Conservation (phyloP, 805 yeast genomes). For the Ogataea allantospora region DNA sequence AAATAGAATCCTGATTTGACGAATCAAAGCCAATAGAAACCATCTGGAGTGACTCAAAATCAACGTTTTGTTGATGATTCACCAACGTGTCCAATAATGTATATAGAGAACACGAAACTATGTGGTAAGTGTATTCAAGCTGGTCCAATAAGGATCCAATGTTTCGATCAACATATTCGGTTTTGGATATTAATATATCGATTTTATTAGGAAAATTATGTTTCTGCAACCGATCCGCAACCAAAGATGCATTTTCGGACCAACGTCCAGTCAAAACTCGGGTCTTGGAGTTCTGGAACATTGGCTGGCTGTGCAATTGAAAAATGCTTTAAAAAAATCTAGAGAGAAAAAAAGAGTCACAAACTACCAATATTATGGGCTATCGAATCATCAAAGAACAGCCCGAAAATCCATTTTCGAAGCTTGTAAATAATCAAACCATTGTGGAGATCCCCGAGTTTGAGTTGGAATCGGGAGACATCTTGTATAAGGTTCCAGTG, state of each 20-base stretch:
- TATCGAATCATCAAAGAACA: conserved; percentile 45
- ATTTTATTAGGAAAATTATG: conserved; percentile 32
- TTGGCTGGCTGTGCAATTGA: conserved; percentile 12
- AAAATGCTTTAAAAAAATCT: conserved; percentile 1
- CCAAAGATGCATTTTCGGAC: neutral
- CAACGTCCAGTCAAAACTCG: conserved; percentile 3
- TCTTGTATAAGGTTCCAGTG: conserved; percentile 71
- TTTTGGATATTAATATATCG: conserved; percentile 20
- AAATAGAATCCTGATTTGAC: conserved; percentile 33
- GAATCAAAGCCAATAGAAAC: conserved; percentile 20
- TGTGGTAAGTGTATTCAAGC: conserved; percentile 2
- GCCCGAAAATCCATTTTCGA: conserved; percentile 64
- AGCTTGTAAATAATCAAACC: conserved; percentile 72
- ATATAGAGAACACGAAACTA: conserved; percentile 10
- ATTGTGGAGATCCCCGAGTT: conserved; percentile 75
- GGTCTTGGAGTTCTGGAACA: conserved; percentile 1
- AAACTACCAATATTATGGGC: conserved; percentile 15
- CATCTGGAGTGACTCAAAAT: conserved; percentile 14
- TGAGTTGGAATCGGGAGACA: conserved; percentile 79
- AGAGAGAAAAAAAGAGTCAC: conserved; percentile 1
- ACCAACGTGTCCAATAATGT: conserved; percentile 10
- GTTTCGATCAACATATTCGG: neutral
- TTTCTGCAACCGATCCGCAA: conserved; percentile 5
- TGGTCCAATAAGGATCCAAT: conserved; percentile 1
- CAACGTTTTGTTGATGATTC: neutral